Base-by-base conservation (phyloP, 2,329 filamentous ascomycete genomes). In the Penicillium sp. region DNA sequence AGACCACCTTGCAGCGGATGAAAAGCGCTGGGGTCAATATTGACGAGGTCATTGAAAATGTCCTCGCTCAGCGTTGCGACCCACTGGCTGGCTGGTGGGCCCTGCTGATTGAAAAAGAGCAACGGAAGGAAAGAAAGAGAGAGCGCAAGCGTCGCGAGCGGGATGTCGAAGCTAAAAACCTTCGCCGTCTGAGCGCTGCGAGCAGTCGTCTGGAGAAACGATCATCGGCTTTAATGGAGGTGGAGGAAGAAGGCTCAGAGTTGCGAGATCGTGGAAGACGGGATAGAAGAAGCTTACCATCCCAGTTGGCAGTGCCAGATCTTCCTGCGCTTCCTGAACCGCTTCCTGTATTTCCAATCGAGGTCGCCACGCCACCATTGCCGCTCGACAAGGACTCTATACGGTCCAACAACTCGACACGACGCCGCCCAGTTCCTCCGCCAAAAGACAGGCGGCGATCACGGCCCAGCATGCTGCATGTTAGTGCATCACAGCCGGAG, bases 51-150 rank as follows among this genome's bases (percentile, higher is more conserved):
- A 93, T 97, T 62, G 93, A 97, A 72, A 96, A 94, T 67, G 94
- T 99, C 3, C 76, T 96, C 36, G 86, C 92, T 4, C 91, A 96
- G 72, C 85, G 91, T 63, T 97, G 94, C 70, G 93, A 99, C 75
- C 84, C 89, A 6, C 79, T 99, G 49, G 91, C 92, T 50, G 94
- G 94, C 6, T 99, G 94, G 94, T 99, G 94, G 94, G 90, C 91
- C 3, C 77, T 99, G 29, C 78, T 99, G 39, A 86, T 97, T 10
- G 94, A 97, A 70, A 99, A 97, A 73, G 94, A 99, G 71, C 86
- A 92, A 71, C 86, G 92, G 9, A 99, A 99, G 74, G 88, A 93
- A 63, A 83, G 79, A 61, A 83, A 92, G 60, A 82, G 88, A 61
- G 92, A 97, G 68, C 85, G 86, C 53, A 97, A 93, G 71, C 85